Conservation (phyloP, 495 filamentous ascomycete genomes). For the Annulohypoxylon bovei region DNA sequence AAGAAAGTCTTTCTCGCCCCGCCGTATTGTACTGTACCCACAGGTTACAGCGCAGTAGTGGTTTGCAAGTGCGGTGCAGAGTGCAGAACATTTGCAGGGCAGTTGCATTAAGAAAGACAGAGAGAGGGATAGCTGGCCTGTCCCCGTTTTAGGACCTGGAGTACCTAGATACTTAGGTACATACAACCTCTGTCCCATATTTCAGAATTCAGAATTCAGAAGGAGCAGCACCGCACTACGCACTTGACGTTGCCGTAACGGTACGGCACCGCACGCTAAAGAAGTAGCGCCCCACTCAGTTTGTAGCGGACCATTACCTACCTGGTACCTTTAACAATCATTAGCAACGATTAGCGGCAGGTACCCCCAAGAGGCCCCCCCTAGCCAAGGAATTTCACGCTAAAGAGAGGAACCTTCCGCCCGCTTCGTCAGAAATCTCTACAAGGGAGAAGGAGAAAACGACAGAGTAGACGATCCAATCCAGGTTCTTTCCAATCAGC, state of each 20-base stretch:
- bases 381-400: neutral
- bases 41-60: conserved; percentile 28
- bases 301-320: conserved; percentile 1
- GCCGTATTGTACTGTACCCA: conserved; percentile 28
- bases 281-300: conserved; percentile 8
- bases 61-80: conserved; percentile 14
- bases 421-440: conserved; percentile 21
- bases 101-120: conserved; percentile 1
- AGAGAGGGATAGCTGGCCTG: conserved; percentile 24
- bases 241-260: conserved; percentile 1
- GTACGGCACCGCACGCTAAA: conserved; percentile 12
- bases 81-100: conserved; percentile 5
- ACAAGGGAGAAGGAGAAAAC: conserved; percentile 3
- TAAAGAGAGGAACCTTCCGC: conserved; percentile 19
- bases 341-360: conserved; percentile 8
- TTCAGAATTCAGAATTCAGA: neutral
- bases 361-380: neutral
- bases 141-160: conserved; percentile 5
- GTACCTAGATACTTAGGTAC: neutral
- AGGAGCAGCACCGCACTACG: neutral
- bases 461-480: conserved; percentile 22
- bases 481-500: conserved; percentile 31
- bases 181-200: neutral
- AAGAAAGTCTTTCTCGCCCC: conserved; percentile 30
- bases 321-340: neutral